Evolutionary conservation across 139 green algal species (phyloP).

Genomic region (Chlamydomonas incerta): DNA sequence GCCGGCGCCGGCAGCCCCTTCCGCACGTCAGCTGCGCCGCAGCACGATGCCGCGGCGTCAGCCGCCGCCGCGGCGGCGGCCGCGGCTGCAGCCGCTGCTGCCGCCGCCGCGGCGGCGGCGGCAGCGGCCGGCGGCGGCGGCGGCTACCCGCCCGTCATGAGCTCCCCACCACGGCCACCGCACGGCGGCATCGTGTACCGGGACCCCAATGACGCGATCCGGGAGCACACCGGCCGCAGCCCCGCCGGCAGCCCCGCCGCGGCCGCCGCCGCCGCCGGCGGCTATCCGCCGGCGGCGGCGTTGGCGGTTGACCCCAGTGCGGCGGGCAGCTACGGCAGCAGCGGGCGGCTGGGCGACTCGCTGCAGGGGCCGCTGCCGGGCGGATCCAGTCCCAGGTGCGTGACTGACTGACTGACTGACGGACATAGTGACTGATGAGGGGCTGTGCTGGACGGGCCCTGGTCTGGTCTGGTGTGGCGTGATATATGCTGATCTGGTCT

Average conservation of each 20-base stretch:
- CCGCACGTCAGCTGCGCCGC: neutral
- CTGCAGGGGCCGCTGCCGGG: constrained; percentile 25
- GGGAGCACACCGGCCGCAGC: no score
- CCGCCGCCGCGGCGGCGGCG: no score
- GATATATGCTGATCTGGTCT: no score
- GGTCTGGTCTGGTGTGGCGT: no score
- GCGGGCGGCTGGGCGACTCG: neutral
- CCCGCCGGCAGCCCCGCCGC: no score
- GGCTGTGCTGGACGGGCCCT: no score
- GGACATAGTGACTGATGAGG: no score
- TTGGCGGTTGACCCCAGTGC: neutral
- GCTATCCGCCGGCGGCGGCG: no score
- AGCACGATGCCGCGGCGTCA: neutral
- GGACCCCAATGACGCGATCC: neutral
- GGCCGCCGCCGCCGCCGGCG: no score
- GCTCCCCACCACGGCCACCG: neutral
- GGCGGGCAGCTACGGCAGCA: neutral
- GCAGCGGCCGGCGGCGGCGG: no score
- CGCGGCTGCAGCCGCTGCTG: neutral
- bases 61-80: no score
- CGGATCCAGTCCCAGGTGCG: constrained; percentile 17
- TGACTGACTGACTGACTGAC: no score
- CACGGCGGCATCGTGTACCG: neutral
- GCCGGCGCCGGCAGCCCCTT: neutral
- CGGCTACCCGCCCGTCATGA: neutral